Conservation (phyloP, 306 rosid genomes). For the Cercis canadensis region DNA sequence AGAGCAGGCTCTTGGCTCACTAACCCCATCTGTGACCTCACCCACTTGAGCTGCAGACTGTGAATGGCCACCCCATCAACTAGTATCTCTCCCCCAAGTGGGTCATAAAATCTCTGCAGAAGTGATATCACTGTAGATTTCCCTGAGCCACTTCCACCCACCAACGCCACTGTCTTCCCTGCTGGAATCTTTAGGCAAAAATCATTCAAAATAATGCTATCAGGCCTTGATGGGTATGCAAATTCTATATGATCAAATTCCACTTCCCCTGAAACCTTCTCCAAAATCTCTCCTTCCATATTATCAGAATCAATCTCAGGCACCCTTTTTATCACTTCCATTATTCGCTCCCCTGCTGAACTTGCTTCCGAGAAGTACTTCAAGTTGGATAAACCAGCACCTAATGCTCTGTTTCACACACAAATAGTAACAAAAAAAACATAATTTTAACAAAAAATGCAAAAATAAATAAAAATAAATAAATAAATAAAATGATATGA, state of each 20-base stretch:
- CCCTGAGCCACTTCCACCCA: slow-evolving; percentile 91
- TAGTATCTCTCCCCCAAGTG: slow-evolving; percentile 64
- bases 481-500: no score
- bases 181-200: slow-evolving; percentile 71
- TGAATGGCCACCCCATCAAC: slow-evolving; percentile 72
- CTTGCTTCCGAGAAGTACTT: slow-evolving; percentile 84
- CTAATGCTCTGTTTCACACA: slow-evolving; percentile 62
- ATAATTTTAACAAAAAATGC: no score
- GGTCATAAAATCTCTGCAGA: slow-evolving; percentile 91
- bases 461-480: no score
- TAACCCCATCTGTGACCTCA: slow-evolving; percentile 89
- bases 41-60: slow-evolving; percentile 75
- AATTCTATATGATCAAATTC: slow-evolving; percentile 66
- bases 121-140: slow-evolving; percentile 81
- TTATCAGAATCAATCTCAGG: slow-evolving; percentile 85
- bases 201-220: slow-evolving; percentile 58
- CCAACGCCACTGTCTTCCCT: slow-evolving; percentile 77
- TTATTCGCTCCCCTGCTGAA: slow-evolving; percentile 70
- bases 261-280: slow-evolving; percentile 61
- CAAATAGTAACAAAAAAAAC: not conserved
- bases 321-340: slow-evolving; percentile 76
- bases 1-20: slow-evolving; percentile 96
- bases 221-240: slow-evolving; percentile 89
- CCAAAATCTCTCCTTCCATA: slow-evolving; percentile 64
- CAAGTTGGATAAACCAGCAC: slow-evolving; percentile 79